Evolutionary conservation across 495 filamentous ascomycete genomes (phyloP).

Genomic region (Aspergillus cristatus): DNA sequence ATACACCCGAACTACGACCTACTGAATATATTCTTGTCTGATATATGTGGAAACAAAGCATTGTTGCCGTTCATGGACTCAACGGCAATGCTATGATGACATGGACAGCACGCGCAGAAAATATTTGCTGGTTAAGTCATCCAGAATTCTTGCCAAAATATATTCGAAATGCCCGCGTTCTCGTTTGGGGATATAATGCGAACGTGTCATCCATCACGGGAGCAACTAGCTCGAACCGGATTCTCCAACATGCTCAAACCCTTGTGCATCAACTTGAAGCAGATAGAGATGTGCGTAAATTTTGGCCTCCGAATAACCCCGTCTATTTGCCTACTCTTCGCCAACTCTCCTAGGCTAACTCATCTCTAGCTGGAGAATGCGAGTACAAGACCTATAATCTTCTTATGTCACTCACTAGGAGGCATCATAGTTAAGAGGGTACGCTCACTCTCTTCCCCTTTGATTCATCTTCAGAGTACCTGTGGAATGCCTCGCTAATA

Average conservation of each 20-base stretch:
- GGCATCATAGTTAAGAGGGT: slow-evolving; percentile 16
- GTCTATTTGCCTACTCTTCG: not conserved
- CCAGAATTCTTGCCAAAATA: slow-evolving; percentile 17
- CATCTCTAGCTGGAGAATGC: slow-evolving; percentile 9
- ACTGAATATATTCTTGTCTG: too few relatives aligned
- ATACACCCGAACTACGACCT: too few relatives aligned
- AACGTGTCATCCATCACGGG: slow-evolving; percentile 13
- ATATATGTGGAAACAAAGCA: too few relatives aligned
- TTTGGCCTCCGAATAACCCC: not conserved
- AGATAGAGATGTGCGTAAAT: slow-evolving; percentile 5
- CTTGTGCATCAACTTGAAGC: slow-evolving; percentile 15
- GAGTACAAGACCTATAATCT: slow-evolving; percentile 11
- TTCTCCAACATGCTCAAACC: slow-evolving; percentile 26
- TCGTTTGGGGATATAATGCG: slow-evolving; percentile 22
- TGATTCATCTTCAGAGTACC: too few relatives aligned
- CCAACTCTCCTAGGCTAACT: too few relatives aligned
- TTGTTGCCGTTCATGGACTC: slow-evolving; percentile 36
- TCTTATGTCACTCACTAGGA: slow-evolving; percentile 14
- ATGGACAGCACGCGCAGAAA: slow-evolving; percentile 16
- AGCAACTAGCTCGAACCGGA: slow-evolving; percentile 4
- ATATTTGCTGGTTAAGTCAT: slow-evolving; percentile 18
- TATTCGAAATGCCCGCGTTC: slow-evolving; percentile 14
- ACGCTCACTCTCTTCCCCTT: not conserved
- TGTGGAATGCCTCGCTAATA: too few relatives aligned
- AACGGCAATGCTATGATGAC: slow-evolving; percentile 23